Evolutionary conservation across 1,284 basidiomycete species (phyloP), one percentile per base, ranked within the genome.

Genomic region (Inonotus hispidus): DNA sequence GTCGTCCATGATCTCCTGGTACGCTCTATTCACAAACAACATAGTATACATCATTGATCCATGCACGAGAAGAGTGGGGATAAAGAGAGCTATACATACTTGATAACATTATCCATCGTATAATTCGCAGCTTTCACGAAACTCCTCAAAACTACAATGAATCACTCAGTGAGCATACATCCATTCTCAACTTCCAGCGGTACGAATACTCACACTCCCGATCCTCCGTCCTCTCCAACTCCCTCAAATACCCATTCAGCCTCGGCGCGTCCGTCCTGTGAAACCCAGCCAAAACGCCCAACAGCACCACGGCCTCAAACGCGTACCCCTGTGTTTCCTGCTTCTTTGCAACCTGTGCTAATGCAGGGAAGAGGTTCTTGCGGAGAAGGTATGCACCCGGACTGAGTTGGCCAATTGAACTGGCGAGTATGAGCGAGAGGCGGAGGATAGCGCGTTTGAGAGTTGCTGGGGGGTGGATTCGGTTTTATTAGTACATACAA

Each of bases 361-460:
- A 76, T 0, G 79, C 74, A 2, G 83, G 78, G 65, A 82, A 86
- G 23, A 87, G 71, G 67, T 88, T 81, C 49, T 73, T 73, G 13
- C 82, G 79, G 13, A 88, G 75, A 54, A 88, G 82, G 68, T 87
- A 88, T 6, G 85, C 86, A 11, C 84, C 84, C 1, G 84, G 82
- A 65, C 85, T 88, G 14, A 84, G 75, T 63, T 88, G 84, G 43
- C 73, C 76, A 54, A 86, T 75, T 6, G 82, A 77, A 60, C 83
- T 82, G 65, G 81, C 77, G 63, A 81, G 84, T 19, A 78, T 75
- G 45, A 87, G 70, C 3, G 80, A 79, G 14, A 85, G 72, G 59
- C 84, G 84, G 16, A 87, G 73, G 16, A 73, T 77, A 60, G 78
- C 74, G 66, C 84, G 83, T 8, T 80, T 79, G n/a, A 81, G 70